Conservation (phyloP, 768 basidiomycete species). For the Psilocybe azurescens region DNA sequence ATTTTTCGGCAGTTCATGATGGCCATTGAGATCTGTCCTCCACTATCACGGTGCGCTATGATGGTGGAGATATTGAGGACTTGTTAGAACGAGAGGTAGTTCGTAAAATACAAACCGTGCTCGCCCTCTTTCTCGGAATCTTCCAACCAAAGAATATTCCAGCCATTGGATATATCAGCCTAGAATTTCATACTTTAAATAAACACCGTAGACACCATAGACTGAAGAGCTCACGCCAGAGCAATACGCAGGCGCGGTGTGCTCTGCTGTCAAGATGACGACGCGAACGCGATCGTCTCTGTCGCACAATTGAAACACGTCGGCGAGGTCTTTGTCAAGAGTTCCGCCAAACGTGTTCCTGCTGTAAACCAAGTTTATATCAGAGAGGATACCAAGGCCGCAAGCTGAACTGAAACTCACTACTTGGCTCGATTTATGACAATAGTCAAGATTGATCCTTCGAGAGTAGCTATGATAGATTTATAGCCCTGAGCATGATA, state of each 20-base stretch:
- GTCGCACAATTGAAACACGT: constrained; percentile 51
- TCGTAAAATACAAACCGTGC: constrained; percentile 38
- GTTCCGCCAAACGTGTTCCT: constrained; percentile 46
- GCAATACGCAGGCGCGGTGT: constrained; percentile 55
- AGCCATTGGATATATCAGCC: constrained; percentile 56
- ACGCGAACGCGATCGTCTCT: constrained; percentile 57
- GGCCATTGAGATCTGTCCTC: constrained; percentile 50
- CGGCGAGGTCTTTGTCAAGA: constrained; percentile 43
- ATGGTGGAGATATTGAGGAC: neutral
- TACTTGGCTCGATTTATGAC: constrained; percentile 52
- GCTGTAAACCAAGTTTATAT: constrained; percentile 28
- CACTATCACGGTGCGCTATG: constrained; percentile 51
- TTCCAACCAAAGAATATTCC: constrained; percentile 43
- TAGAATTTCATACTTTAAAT: constrained; percentile 22
- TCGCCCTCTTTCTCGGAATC: constrained; percentile 51
- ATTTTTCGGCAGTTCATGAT: constrained; percentile 61
- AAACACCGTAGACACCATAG: neutral
- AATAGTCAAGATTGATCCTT: constrained; percentile 49
- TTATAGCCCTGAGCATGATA: constrained; percentile 44
- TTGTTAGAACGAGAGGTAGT: neutral
- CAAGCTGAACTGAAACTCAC: constrained; percentile 32
- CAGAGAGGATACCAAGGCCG: neutral
- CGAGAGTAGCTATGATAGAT: constrained; percentile 46
- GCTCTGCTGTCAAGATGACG: constrained; percentile 57
- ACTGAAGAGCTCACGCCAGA: constrained; percentile 47